A percentile compares a stretch with the other conserved stretches of the same genome.
These are phyloP conservation scores for Bryum argenteum DNA, from an alignment of 225 moss, liverwort and hornwort genomes.

Conservation along the genomic window DNA sequence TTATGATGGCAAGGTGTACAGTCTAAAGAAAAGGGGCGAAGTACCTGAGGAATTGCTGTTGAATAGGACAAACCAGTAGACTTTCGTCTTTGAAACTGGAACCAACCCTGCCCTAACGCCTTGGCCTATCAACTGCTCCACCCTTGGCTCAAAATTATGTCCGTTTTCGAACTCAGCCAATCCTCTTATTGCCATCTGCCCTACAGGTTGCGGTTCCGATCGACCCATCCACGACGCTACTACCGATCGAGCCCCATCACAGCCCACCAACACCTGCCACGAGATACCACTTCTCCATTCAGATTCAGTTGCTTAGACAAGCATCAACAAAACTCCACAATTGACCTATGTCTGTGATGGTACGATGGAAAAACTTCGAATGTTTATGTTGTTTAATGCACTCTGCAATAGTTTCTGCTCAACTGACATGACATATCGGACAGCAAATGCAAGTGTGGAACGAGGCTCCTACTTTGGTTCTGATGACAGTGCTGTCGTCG, in stretches of 20 bases:
- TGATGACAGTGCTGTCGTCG: conserved; percentile 39
- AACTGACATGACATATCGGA: too few species aligned
- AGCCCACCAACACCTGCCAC: conserved; percentile 61
- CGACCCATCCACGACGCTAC: conserved; percentile 55
- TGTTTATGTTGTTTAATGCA: not conserved
- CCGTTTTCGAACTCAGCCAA: conserved; percentile 42
- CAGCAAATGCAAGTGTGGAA: not conserved
- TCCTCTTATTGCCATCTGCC: conserved; percentile 56
- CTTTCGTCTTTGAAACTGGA: conserved; percentile 43
- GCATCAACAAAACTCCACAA: too few species aligned
- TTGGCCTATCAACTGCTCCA: conserved; percentile 51
- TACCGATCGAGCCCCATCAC: conserved; percentile 57
- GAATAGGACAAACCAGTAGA: conserved; percentile 59
- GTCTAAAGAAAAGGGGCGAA: not conserved
- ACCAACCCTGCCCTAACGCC: conserved; percentile 51
- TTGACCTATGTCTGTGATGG: too few species aligned
- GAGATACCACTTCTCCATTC: too few species aligned
- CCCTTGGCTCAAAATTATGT: conserved; percentile 35
- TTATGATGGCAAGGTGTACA: not conserved
- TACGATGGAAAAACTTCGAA: not conserved
- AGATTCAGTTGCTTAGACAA: too few species aligned
- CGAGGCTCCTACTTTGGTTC: conserved; percentile 46
- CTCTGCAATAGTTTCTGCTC: not conserved
- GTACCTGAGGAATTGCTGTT: conserved; percentile 43
- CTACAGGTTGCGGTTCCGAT: conserved; percentile 48